These are phyloP conservation scores for Sclerotinia spermophila DNA, from an alignment of 2,329 filamentous ascomycete genomes.

Conservation along the genomic window DNA sequence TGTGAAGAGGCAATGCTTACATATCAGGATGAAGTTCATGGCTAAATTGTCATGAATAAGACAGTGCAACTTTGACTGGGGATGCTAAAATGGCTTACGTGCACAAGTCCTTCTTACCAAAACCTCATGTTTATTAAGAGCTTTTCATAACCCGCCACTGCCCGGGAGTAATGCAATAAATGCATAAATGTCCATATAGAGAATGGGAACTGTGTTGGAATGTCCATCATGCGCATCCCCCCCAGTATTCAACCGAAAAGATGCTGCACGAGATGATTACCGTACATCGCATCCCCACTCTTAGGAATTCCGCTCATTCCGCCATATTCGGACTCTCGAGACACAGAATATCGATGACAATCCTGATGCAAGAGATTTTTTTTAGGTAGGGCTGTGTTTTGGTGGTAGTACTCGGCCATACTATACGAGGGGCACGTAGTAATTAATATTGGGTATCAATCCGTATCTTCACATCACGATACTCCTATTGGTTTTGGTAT, in stretches of 20 bases:
- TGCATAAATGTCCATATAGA: not conserved
- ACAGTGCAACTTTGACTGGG: not conserved
- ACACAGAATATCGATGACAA: not conserved
- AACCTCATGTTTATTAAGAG: not conserved
- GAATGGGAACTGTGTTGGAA: not conserved
- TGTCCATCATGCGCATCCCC: not conserved
- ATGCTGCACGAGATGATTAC: conserved; percentile 2
- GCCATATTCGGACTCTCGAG: not conserved
- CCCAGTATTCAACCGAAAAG: not conserved
- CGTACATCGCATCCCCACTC: not conserved
- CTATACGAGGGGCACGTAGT: not conserved
- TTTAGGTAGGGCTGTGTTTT: not conserved
- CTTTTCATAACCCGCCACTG: not conserved
- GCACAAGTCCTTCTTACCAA: not conserved
- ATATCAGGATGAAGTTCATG: not conserved
- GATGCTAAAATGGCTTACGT: not conserved
- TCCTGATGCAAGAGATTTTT: conserved; percentile 1
- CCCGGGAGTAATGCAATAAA: not conserved
- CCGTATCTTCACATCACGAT: not conserved
- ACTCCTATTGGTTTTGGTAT: conserved; percentile 27
- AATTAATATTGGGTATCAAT: not conserved
- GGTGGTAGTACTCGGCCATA: not conserved
- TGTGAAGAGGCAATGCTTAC: not conserved
- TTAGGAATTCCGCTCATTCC: not conserved
- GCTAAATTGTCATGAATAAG: not conserved